Conservation (phyloP, 768 basidiomycete species). For the Trametes villosa region DNA sequence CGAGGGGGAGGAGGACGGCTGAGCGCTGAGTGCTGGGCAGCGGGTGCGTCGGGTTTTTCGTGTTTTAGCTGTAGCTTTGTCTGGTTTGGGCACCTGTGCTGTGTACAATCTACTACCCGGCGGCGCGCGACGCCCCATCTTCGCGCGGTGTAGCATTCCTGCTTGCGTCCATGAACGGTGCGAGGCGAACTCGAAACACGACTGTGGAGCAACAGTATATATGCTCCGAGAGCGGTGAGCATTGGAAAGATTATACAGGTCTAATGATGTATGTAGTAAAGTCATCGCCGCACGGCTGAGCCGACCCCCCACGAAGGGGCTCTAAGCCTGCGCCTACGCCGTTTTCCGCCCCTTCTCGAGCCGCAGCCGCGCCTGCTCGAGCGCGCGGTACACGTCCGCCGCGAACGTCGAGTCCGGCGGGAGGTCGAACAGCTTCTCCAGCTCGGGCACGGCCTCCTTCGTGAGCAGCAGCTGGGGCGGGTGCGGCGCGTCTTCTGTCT, state of each 20-base stretch:
- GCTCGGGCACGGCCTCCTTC: constrained; percentile 55
- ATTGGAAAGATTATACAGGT: constrained; percentile 2
- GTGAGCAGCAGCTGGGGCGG: constrained; percentile 47
- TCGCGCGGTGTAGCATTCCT: not conserved
- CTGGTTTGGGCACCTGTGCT: not conserved
- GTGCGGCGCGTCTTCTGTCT: not conserved
- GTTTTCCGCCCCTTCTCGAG: constrained; percentile 17
- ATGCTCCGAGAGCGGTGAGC: not conserved
- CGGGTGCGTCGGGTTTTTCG: not conserved
- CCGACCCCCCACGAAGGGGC: too few relatives aligned
- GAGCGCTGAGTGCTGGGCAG: not conserved
- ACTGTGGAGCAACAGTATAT: too few relatives aligned
- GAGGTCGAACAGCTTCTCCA: constrained; percentile 52
- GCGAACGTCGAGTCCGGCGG: constrained; percentile 44
- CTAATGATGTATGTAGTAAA: not conserved
- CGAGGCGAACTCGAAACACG: too few relatives aligned
- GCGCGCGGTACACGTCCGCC: constrained; percentile 62
- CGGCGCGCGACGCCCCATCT: not conserved
- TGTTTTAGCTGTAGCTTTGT: constrained; percentile 12
- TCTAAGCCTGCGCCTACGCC: not conserved
- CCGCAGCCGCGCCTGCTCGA: constrained; percentile 57
- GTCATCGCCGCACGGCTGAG: not conserved
- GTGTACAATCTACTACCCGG: constrained; percentile 2
- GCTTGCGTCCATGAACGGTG: too few relatives aligned
- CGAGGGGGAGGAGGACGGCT: constrained; percentile 9